phyloP scores from a whole-genome alignment of 192 early-diverging fungal species.

The Pilobolus umbonatus region DNA sequence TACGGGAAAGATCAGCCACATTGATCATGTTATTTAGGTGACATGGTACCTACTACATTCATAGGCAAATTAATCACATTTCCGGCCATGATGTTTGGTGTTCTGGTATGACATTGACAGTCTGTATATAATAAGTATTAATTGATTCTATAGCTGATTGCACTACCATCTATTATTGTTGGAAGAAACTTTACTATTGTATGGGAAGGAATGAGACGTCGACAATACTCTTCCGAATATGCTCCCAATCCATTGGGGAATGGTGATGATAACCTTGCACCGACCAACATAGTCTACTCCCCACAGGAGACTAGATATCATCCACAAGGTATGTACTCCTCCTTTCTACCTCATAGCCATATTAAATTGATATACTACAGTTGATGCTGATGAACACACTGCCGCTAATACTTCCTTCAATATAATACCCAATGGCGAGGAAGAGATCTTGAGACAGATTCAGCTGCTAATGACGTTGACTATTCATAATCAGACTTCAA shows the following conservation, averaged over 20 bases:
- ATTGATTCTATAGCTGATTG: conserved; percentile 51
- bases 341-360: too few relatives aligned
- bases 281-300: too few relatives aligned
- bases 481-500: conserved; percentile 27
- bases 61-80: conserved; percentile 76
- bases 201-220: conserved; percentile 67
- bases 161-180: conserved; percentile 80
- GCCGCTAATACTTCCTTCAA: background rate
- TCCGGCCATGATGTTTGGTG: conserved; percentile 80
- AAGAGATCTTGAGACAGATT: conserved; percentile 21
- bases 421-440: conserved; percentile 3
- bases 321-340: too few relatives aligned
- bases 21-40: too few relatives aligned
- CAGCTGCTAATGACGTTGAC: conserved; percentile 15
- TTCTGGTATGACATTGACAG: too few relatives aligned
- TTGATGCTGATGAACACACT: too few relatives aligned
- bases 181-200: conserved; percentile 79
- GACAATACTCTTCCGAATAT: background rate
- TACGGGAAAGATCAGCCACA: too few relatives aligned
- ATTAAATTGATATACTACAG: too few relatives aligned
- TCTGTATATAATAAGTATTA: too few relatives aligned
- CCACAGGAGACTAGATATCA: too few relatives aligned
- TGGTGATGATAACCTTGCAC: background rate
- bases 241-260: background rate
- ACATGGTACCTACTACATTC: conserved; percentile 78